phyloP scores from a whole-genome alignment of 768 basidiomycete genomes.

The Xanthoconium stramineum region DNA sequence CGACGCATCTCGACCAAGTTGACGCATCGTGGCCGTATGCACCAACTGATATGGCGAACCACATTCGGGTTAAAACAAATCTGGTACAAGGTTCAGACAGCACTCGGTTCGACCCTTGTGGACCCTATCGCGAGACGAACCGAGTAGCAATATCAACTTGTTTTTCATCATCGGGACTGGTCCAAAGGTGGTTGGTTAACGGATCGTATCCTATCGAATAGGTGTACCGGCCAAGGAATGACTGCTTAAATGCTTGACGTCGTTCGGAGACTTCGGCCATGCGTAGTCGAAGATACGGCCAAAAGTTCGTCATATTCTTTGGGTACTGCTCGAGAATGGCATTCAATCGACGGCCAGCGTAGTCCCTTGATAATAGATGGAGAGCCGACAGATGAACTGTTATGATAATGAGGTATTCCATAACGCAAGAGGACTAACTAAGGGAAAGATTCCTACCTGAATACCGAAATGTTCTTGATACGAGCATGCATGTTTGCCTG shows the following conservation, averaged over 20 bases:
- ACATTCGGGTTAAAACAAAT: conserved; percentile 60
- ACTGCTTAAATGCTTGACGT: conserved; percentile 38
- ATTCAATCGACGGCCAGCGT: conserved; percentile 48
- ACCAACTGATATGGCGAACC: conserved; percentile 59
- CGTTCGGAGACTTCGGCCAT: conserved; percentile 39
- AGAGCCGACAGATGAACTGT: conserved; percentile 64
- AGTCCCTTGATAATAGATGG: conserved; percentile 44
- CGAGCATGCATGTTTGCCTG: conserved; percentile 44
- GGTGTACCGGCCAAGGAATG: conserved; percentile 46
- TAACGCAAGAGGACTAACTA: conserved; percentile 1
- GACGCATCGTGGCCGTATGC: conserved; percentile 29
- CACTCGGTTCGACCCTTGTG: not conserved
- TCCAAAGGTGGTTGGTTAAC: conserved; percentile 52
- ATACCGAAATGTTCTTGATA: conserved; percentile 61
- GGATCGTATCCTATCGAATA: conserved; percentile 30
- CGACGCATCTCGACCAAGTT: conserved; percentile 34
- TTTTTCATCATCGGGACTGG: conserved; percentile 53
- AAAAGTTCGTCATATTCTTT: conserved; percentile 55
- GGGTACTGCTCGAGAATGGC: conserved; percentile 37
- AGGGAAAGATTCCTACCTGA: conserved; percentile 42
- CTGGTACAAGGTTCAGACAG: conserved; percentile 34
- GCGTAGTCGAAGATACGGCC: conserved; percentile 67
- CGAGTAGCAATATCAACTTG: conserved; percentile 57
- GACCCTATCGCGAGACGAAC: conserved; percentile 33
- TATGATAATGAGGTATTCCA: not conserved